Evolutionary conservation across 768 basidiomycete species (phyloP).

Genomic region (Serendipita sp.): DNA sequence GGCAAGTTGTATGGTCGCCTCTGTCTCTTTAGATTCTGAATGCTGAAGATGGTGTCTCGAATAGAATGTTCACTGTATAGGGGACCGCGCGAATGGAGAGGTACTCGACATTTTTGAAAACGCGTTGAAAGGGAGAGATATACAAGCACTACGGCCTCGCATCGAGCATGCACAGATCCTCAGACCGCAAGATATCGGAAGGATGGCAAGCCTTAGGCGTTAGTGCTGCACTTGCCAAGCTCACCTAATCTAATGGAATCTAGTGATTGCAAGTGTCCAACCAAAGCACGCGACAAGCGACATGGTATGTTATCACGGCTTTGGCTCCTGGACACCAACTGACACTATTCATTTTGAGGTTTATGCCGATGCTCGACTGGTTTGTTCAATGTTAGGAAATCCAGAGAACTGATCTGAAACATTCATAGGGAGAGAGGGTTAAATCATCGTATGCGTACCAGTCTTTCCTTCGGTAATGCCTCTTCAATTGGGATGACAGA

Average conservation of each 20-base stretch:
- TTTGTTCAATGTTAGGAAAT: conserved; percentile 14
- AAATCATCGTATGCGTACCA: conserved; percentile 84
- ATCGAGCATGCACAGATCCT: conserved; percentile 93
- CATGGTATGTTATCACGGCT: conserved; percentile 7
- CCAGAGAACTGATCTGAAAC: neutral
- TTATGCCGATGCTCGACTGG: conserved; percentile 72
- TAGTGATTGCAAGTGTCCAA: conserved; percentile 83
- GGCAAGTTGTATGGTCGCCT: conserved; percentile 56
- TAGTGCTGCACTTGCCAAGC: conserved; percentile 13
- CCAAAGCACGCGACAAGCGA: conserved; percentile 70
- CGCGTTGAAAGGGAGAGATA: conserved; percentile 29
- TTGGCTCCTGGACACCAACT: neutral
- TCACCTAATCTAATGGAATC: neutral
- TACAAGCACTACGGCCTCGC: conserved; percentile 45
- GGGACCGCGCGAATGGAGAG: conserved; percentile 72
- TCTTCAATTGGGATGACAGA: neutral
- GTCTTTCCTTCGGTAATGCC: conserved; percentile 46
- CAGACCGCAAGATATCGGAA: conserved; percentile 45
- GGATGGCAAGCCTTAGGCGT: conserved; percentile 63
- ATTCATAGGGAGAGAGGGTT: conserved; percentile 57
- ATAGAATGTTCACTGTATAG: conserved; percentile 79
- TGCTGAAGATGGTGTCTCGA: neutral
- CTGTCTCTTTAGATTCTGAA: neutral
- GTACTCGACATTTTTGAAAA: conserved; percentile 72
- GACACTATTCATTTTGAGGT: neutral